Percentiles rank a stretch among this genome's conserved stretches.
phyloP scores from a whole-genome alignment of 306 rosid species.

The Glycyrrhiza uralensis region DNA sequence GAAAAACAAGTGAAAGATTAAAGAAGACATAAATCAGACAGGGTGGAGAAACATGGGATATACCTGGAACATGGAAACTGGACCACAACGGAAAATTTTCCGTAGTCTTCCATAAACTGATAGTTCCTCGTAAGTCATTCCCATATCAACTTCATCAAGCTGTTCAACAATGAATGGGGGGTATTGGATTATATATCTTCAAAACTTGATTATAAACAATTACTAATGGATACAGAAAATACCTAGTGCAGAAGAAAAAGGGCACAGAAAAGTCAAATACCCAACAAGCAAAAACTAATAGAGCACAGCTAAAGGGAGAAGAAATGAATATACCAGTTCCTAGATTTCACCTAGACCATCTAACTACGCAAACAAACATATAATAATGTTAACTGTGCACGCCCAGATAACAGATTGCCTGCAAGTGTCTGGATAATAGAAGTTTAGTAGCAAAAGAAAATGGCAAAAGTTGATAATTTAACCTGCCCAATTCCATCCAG shows the following conservation, averaged over 20 bases:
- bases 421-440: not conserved
- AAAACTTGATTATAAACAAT: not conserved
- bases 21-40: not conserved
- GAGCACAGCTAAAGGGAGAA: not conserved
- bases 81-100: conserved; percentile 87
- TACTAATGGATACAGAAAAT: not conserved
- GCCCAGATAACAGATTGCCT: not conserved
- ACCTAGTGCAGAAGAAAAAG: not conserved
- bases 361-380: not conserved
- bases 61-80: conserved; percentile 95
- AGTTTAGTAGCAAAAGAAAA: not conserved
- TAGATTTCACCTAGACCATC: conserved; percentile 1
- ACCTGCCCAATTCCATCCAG: not conserved
- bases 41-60: conserved; percentile 7
- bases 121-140: conserved; percentile 95
- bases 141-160: conserved; percentile 99
- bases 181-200: conserved; percentile 9
- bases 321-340: conserved; percentile 11
- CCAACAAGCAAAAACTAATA: conserved; percentile 9
- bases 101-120: conserved; percentile 87
- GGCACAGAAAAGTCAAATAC: conserved; percentile 1
- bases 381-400: not conserved
- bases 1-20: not conserved
- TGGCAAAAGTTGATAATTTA: not conserved
- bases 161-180: conserved; percentile 33